Percentiles rank a stretch among this genome's conserved stretches.
phyloP scores from a whole-genome alignment of 495 filamentous ascomycete genomes.

The Darksidea phi region DNA sequence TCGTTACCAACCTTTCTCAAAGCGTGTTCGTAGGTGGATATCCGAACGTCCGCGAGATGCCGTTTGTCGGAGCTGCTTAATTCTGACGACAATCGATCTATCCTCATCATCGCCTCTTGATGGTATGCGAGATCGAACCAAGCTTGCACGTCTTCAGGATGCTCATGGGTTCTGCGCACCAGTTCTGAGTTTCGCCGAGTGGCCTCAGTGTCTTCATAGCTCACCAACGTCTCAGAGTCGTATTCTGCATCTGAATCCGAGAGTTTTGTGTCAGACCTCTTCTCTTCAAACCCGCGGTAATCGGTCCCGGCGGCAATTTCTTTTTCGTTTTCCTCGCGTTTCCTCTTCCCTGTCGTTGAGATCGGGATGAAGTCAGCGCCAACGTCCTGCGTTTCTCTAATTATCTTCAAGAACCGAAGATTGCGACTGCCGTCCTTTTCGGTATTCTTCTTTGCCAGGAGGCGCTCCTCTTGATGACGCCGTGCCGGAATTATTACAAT shows the following conservation, averaged over 20 bases:
- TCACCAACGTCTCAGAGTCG: slow-evolving; percentile 13
- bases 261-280: slow-evolving; percentile 48
- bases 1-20: slow-evolving; percentile 52
- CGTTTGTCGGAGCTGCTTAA: slow-evolving; percentile 60
- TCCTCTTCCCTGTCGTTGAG: slow-evolving; percentile 21
- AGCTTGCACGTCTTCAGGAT: slow-evolving; percentile 63
- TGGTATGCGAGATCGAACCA: slow-evolving; percentile 78
- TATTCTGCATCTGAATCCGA: slow-evolving; percentile 52
- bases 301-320: slow-evolving; percentile 41
- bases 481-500: slow-evolving; percentile 3
- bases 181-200: slow-evolving; percentile 58
- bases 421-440: background rate
- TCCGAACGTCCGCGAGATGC: slow-evolving; percentile 71
- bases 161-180: slow-evolving; percentile 55
- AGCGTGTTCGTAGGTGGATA: slow-evolving; percentile 80
- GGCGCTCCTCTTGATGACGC: slow-evolving; percentile 4
- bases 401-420: slow-evolving; percentile 12
- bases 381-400: background rate
- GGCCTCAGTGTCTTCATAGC: slow-evolving; percentile 42
- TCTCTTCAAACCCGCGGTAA: slow-evolving; percentile 65
- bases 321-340: slow-evolving; percentile 32
- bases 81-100: slow-evolving; percentile 40
- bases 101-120: slow-evolving; percentile 64
- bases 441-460: slow-evolving; percentile 10
- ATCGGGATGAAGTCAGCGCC: slow-evolving; percentile 31